Conservation (phyloP, 2,329 filamentous ascomycete genomes). For the Magnaporthiopsis incrustans region DNA sequence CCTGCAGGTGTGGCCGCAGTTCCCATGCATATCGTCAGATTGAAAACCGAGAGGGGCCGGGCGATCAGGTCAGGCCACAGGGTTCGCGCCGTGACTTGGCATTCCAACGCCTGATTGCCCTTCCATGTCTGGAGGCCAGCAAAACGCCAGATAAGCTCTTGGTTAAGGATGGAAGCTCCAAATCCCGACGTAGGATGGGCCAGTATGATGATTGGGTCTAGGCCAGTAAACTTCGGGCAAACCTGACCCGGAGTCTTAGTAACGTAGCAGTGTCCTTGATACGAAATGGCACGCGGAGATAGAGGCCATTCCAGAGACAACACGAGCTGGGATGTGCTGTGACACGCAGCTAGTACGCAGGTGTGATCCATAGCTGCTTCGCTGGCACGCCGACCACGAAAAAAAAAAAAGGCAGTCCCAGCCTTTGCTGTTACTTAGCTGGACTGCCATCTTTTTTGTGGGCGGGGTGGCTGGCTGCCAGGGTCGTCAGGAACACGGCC, state of each 20-base stretch:
- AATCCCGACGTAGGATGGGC: background rate
- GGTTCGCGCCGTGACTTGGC: background rate
- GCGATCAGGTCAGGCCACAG: background rate
- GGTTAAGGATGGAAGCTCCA: background rate
- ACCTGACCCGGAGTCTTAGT: background rate
- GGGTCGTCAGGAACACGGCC: background rate
- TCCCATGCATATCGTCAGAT: background rate
- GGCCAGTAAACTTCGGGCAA: background rate
- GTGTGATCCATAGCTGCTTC: background rate
- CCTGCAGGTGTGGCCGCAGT: background rate
- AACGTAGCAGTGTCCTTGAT: background rate
- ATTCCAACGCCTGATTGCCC: background rate
- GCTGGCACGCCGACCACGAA: no score
- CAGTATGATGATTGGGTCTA: background rate
- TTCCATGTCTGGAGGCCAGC: no score
- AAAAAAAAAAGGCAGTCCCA: no score
- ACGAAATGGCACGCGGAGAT: background rate
- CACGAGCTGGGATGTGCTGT: background rate
- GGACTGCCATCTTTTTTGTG: no score
- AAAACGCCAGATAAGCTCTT: background rate
- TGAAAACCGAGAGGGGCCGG: background rate
- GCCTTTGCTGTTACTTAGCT: no score
- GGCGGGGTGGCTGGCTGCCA: no score
- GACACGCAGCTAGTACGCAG: background rate
- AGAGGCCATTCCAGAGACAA: background rate